Conservation (phyloP, 257 asterid genomes). For the Verbena officinalis region DNA sequence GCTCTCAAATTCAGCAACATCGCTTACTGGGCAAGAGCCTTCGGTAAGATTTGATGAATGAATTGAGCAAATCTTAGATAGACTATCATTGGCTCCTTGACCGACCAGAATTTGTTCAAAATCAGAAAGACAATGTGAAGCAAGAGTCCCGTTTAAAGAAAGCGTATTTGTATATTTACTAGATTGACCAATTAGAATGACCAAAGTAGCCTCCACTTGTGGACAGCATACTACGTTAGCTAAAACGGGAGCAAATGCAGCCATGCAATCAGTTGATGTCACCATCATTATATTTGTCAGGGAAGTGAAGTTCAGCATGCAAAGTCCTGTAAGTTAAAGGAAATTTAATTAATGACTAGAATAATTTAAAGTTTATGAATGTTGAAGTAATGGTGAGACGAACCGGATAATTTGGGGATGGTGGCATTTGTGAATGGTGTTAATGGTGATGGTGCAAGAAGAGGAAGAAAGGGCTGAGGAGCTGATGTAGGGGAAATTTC, state of each 20-base stretch:
- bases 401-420: slow-evolving; percentile 88
- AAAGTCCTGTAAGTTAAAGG: slow-evolving; percentile 51
- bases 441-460: slow-evolving; percentile 94
- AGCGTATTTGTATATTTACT: slow-evolving; percentile 70
- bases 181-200: slow-evolving; percentile 77
- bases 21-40: slow-evolving; percentile 88
- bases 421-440: slow-evolving; percentile 90
- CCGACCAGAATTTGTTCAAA: slow-evolving; percentile 78
- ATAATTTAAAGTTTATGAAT: slow-evolving; percentile 1
- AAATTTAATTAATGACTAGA: slow-evolving; percentile 4
- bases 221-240: slow-evolving; percentile 98
- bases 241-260: slow-evolving; percentile 83
- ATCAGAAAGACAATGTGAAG: slow-evolving; percentile 86
- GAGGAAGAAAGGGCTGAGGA: slow-evolving; percentile 88
- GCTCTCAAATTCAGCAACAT: slow-evolving; percentile 75
- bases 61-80: slow-evolving; percentile 76
- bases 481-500: slow-evolving; percentile 60
- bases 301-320: slow-evolving; percentile 71
- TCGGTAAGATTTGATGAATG: slow-evolving; percentile 78
- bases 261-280: slow-evolving; percentile 87
- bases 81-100: slow-evolving; percentile 78
- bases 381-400: slow-evolving; percentile 30
- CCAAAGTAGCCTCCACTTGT: slow-evolving; percentile 86
- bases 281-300: slow-evolving; percentile 62
- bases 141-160: slow-evolving; percentile 66